phyloP scores from a whole-genome alignment of 768 basidiomycete species.

The Lentinula sp. region DNA sequence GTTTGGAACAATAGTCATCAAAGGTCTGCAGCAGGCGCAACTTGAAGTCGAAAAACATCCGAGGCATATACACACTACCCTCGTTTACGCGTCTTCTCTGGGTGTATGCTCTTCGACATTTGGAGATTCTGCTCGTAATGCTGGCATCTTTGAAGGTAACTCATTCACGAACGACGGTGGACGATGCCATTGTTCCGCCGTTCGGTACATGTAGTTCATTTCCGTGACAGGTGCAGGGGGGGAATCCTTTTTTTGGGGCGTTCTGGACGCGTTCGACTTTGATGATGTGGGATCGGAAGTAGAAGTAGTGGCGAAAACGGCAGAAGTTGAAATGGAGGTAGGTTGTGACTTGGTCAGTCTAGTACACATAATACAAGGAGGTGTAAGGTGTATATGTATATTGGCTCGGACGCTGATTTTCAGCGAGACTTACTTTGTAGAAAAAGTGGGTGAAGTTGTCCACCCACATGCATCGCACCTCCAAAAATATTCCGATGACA shows the following conservation, averaged over 20 bases:
- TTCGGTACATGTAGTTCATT: constrained; percentile 3
- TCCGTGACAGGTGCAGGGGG: background rate
- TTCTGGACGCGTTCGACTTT: background rate
- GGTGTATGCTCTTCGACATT: background rate
- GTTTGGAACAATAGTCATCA: no score
- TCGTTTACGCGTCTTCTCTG: no score
- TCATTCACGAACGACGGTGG: background rate
- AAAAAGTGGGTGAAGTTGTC: background rate
- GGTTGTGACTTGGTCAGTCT: background rate
- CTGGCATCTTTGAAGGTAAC: background rate
- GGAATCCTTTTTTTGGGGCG: background rate
- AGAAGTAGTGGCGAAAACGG: background rate
- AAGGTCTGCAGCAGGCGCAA: no score
- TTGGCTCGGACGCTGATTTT: no score
- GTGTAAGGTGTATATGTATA: no score
- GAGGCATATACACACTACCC: no score
- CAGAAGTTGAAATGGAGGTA: background rate
- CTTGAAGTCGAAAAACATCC: no score
- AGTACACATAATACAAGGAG: background rate
- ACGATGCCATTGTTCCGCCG: constrained; percentile 1
- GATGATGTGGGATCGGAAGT: background rate
- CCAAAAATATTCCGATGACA: background rate
- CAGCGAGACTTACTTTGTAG: background rate
- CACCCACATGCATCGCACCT: constrained; percentile 3
- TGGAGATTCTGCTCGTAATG: background rate